phyloP scores from a whole-genome alignment of 352 stramenopile genomes.

The Globisporangium spinosum region DNA sequence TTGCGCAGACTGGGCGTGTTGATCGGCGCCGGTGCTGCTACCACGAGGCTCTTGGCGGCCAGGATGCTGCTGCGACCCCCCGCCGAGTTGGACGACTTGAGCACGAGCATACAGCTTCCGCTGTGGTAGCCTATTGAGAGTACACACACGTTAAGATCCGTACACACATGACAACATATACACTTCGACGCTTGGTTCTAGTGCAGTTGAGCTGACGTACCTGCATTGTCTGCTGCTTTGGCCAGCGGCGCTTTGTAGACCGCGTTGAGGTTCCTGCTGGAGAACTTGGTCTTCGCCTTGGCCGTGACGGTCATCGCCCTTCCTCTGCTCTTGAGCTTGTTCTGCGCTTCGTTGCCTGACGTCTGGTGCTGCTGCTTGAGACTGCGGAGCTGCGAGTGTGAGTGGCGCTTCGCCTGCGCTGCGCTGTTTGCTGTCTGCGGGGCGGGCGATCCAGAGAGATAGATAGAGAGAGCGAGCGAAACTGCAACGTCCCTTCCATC shows the following conservation, averaged over 20 bases:
- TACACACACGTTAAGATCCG: not conserved
- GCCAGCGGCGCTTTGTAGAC: slow-evolving; percentile 60
- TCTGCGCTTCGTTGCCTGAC: not conserved
- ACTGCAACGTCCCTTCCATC: slow-evolving; percentile 8
- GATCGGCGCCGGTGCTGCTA: slow-evolving; percentile 55
- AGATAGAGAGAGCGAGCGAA: not conserved
- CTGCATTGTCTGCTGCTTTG: slow-evolving; percentile 31
- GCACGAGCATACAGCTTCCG: slow-evolving; percentile 48
- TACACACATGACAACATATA: not conserved
- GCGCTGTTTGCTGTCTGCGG: not conserved
- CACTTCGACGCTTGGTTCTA: not conserved
- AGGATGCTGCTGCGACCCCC: slow-evolving; percentile 7
- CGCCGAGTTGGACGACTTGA: slow-evolving; percentile 24
- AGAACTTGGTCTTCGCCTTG: slow-evolving; percentile 66
- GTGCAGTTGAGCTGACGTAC: not conserved
- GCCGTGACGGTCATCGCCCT: slow-evolving; percentile 38
- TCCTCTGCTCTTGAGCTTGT: not conserved
- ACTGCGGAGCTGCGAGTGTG: not conserved
- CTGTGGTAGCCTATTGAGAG: slow-evolving; percentile 16
- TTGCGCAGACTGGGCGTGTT: slow-evolving; percentile 76
- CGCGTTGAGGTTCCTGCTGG: slow-evolving; percentile 67
- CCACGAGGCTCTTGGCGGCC: slow-evolving; percentile 12
- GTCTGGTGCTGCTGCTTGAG: not conserved
- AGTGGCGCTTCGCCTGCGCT: not conserved
- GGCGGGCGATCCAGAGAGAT: not conserved